A percentile compares a stretch with the other conserved stretches of the same genome.
phyloP scores from a whole-genome alignment of 1,284 basidiomycete species.

The Agroathelia rolfsii region DNA sequence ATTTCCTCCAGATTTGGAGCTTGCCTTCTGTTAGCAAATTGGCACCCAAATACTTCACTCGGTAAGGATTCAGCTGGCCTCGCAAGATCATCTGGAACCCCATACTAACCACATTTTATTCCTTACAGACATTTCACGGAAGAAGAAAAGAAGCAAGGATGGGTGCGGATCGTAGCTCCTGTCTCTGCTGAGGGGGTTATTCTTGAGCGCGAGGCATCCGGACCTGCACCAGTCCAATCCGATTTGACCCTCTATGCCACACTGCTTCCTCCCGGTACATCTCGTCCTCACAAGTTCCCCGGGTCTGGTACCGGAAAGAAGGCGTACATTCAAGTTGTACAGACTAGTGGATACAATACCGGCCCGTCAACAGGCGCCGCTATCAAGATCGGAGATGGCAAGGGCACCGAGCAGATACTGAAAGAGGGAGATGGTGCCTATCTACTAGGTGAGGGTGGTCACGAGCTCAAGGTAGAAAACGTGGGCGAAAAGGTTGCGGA shows the following conservation, averaged over 20 bases:
- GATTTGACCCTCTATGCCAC: conserved; percentile 56
- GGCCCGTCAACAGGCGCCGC: conserved; percentile 37
- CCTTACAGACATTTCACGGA: conserved; percentile 65
- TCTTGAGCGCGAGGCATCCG: conserved; percentile 51
- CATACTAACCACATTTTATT: conserved; percentile 2
- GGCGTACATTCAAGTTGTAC: conserved; percentile 64
- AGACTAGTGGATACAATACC: conserved; percentile 68
- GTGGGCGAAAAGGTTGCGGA: conserved; percentile 51
- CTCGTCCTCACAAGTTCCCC: conserved; percentile 40
- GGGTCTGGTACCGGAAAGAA: conserved; percentile 28
- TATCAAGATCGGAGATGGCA: conserved; percentile 34
- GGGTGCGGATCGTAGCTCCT: conserved; percentile 66
- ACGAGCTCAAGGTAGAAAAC: conserved; percentile 47
- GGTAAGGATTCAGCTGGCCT: conserved; percentile 24
- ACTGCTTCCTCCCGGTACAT: conserved; percentile 45
- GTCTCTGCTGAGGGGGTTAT: conserved; percentile 43
- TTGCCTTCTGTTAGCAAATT: conserved; percentile 49
- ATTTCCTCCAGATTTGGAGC: conserved; percentile 89
- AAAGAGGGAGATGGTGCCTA: conserved; percentile 71
- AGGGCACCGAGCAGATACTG: conserved; percentile 28
- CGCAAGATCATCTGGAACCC: not conserved
- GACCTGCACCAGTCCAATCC: conserved; percentile 68
- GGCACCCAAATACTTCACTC: conserved; percentile 73
- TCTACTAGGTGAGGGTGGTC: conserved; percentile 34
- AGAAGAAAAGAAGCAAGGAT: conserved; percentile 67